A percentile compares a stretch with the other conserved stretches of the same genome.
Conservation (phyloP, 805 yeast species). For the Kodamaea hsintzibuensis region DNA sequence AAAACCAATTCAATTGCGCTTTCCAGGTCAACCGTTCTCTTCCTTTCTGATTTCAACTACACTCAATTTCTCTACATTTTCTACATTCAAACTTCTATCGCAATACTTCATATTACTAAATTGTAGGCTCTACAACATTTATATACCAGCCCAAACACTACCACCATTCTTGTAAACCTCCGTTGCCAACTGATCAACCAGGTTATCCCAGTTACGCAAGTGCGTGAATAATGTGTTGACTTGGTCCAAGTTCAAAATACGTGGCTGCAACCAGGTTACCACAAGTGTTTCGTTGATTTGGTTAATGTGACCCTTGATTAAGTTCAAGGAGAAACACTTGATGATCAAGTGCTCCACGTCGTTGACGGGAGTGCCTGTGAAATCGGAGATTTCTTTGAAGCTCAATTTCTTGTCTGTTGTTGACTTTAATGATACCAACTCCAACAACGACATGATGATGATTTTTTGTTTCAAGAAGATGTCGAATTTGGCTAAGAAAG, state of each 20-base stretch:
- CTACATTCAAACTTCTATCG: background rate
- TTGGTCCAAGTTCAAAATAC: conserved; percentile 83
- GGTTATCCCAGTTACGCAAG: conserved; percentile 73
- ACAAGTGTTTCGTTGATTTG: conserved; percentile 78
- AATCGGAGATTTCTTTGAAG: conserved; percentile 68
- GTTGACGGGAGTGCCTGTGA: conserved; percentile 64
- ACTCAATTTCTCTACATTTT: no score
- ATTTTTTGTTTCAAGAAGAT: conserved; percentile 84
- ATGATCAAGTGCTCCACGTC: conserved; percentile 90
- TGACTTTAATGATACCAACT: conserved; percentile 76
- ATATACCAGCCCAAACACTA: conserved; percentile 39
- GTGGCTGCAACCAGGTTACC: conserved; percentile 94
- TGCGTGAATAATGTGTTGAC: conserved; percentile 73
- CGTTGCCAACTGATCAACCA: conserved; percentile 61
- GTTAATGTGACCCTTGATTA: conserved; percentile 87
- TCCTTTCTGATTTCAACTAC: background rate
- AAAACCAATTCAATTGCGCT: no score
- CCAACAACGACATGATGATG: conserved; percentile 88
- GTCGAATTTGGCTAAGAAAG: conserved; percentile 58
- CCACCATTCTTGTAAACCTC: conserved; percentile 42
- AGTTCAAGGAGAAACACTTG: conserved; percentile 82
- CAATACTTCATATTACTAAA: background rate
- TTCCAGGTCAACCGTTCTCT: no score
- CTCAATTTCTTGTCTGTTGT: conserved; percentile 71
- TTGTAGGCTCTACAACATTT: background rate